Conservation (phyloP, 2,329 filamentous ascomycete species). For the Penicillium rolfsii region DNA sequence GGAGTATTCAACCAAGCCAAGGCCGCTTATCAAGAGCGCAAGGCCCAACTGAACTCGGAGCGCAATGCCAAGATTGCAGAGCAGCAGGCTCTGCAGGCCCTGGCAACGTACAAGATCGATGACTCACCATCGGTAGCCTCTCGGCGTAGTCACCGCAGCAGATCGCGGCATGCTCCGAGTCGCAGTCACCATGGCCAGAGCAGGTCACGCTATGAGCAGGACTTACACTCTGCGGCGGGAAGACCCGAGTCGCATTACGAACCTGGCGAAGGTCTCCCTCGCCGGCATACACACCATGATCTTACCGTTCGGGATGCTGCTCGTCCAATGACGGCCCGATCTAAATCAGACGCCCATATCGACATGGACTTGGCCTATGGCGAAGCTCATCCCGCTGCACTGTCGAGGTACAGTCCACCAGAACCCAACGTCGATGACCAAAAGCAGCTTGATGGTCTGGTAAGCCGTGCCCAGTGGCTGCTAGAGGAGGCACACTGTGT, state of each 20-base stretch:
- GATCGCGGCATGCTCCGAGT: constrained; percentile 36
- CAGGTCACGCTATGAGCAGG: constrained; percentile 36
- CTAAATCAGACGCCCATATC: constrained; percentile 53
- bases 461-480: constrained; percentile 73
- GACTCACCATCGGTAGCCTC: constrained; percentile 51
- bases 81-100: constrained; percentile 61
- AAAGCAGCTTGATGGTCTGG: constrained; percentile 65
- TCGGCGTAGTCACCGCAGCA: constrained; percentile 42
- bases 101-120: constrained; percentile 56
- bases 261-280: constrained; percentile 32
- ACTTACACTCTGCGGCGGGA: constrained; percentile 32
- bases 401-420: constrained; percentile 50
- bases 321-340: constrained; percentile 34
- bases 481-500: constrained; percentile 87
- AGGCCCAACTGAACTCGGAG: constrained; percentile 76
- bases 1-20: constrained; percentile 92
- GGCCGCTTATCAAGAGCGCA: constrained; percentile 83
- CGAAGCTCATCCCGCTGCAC: constrained; percentile 69
- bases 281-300: constrained; percentile 47
- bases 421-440: constrained; percentile 54
- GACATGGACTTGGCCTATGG: constrained; percentile 95
- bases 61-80: constrained; percentile 63
- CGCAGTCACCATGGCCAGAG: constrained; percentile 32
- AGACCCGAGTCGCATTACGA: constrained; percentile 26
- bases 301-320: constrained; percentile 32